Percentiles rank a stretch among this genome's conserved stretches.
These are phyloP conservation scores for Kwoniella heveanensis DNA, from an alignment of 768 basidiomycete species.

Conservation along the genomic window DNA sequence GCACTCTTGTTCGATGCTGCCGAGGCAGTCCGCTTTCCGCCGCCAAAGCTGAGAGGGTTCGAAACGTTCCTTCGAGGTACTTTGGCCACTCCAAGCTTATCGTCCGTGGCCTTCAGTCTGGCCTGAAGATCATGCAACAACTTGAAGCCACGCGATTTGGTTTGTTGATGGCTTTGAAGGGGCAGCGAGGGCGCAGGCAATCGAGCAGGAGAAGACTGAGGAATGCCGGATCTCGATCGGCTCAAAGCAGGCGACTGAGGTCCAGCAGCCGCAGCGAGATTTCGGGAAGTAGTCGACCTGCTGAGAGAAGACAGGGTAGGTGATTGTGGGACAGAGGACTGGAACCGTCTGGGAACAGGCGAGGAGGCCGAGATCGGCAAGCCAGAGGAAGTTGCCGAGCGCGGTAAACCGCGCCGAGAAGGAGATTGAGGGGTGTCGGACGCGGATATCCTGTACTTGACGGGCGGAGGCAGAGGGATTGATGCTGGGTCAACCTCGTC, in stretches of 20 bases:
- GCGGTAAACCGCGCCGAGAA: conserved; percentile 27
- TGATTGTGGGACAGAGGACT: conserved; percentile 27
- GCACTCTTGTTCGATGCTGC: not conserved
- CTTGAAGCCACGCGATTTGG: conserved; percentile 40
- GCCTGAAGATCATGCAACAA: conserved; percentile 44
- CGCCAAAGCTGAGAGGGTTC: conserved; percentile 23
- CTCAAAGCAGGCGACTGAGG: conserved; percentile 31
- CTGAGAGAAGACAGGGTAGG: conserved; percentile 33
- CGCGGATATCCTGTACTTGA: conserved; percentile 6
- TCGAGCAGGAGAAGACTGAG: conserved; percentile 22
- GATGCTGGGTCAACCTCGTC: conserved; percentile 23
- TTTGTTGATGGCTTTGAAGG: conserved; percentile 14
- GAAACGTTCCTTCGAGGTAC: conserved; percentile 43
- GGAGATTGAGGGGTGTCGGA: conserved; percentile 24
- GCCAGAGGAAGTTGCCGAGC: conserved; percentile 10
- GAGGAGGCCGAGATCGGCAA: conserved; percentile 7
- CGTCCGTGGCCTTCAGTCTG: conserved; percentile 46
- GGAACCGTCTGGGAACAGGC: conserved; percentile 5
- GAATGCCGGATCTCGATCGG: conserved; percentile 16
- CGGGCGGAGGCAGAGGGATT: conserved; percentile 10
- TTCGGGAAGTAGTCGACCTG: conserved; percentile 42
- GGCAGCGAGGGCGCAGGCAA: conserved; percentile 6
- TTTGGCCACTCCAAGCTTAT: conserved; percentile 39
- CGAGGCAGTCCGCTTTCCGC: not conserved
- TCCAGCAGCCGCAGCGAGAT: conserved; percentile 31